Percentiles rank a stretch among this genome's conserved stretches.
phyloP scores from a whole-genome alignment of 2,329 filamentous ascomycete genomes.

The Colletotrichum aenigma region DNA sequence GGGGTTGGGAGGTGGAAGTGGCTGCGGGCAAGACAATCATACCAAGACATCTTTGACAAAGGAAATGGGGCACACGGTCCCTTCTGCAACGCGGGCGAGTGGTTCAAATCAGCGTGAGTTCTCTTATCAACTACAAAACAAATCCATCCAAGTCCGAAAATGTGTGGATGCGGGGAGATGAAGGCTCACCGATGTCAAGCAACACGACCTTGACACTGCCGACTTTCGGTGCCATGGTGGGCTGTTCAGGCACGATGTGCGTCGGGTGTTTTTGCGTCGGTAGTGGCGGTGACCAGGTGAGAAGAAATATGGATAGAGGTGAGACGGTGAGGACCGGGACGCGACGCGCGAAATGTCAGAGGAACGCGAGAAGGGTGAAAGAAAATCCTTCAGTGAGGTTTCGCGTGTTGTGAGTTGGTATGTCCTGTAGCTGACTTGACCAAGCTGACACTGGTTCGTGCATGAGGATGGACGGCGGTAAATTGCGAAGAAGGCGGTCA shows the following conservation, averaged over 20 bases:
- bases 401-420: background rate
- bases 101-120: constrained; percentile 4
- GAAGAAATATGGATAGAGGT: background rate
- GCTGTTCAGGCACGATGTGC: background rate
- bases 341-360: constrained; percentile 1
- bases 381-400: background rate
- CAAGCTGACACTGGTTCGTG: constrained; percentile 1
- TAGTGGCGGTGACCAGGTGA: background rate
- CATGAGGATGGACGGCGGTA: constrained; percentile 2
- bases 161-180: background rate
- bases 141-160: background rate
- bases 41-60: constrained; percentile 86
- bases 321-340: background rate
- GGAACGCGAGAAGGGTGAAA: background rate
- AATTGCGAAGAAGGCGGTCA: constrained; percentile 22
- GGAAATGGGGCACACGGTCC: constrained; percentile 81
- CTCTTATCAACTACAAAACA: background rate
- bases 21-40: constrained; percentile 44
- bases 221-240: constrained; percentile 35
- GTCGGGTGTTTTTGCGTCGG: background rate
- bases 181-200: constrained; percentile 62
- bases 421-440: constrained; percentile 3
- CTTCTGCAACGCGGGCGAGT: constrained; percentile 58
- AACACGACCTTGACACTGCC: constrained; percentile 50
- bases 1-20: constrained; percentile 14